These are phyloP conservation scores for Cercospora canescens DNA, from an alignment of 2,329 filamentous ascomycete genomes.

Conservation along the genomic window DNA sequence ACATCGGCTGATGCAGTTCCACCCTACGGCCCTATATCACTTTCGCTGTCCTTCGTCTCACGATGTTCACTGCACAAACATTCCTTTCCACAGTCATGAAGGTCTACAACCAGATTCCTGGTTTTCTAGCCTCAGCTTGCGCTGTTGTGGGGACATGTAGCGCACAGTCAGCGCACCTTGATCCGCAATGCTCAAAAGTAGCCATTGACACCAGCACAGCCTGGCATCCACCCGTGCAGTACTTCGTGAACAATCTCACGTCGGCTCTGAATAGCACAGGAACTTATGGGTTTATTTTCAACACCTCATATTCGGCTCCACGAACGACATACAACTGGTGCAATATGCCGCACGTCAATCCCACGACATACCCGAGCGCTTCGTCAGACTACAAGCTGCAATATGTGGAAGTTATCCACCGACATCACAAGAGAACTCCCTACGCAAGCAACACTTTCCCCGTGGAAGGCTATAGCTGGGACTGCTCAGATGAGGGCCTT, in stretches of 20 bases:
- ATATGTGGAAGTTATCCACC: conserved; percentile 80
- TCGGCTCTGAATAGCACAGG: conserved; percentile 60
- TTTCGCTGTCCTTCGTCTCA: conserved; percentile 26
- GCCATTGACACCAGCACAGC: conserved; percentile 40
- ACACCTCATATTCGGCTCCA: conserved; percentile 54
- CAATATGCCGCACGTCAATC: conserved; percentile 83
- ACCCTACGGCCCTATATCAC: conserved; percentile 26
- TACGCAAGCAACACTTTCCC: conserved; percentile 79
- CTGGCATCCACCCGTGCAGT: conserved; percentile 61
- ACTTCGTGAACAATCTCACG: conserved; percentile 62
- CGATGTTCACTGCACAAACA: conserved; percentile 29
- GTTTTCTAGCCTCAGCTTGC: conserved; percentile 23
- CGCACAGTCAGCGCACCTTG: not conserved
- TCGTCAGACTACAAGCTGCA: conserved; percentile 60
- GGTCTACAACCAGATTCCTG: conserved; percentile 24
- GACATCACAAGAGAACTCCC: conserved; percentile 82
- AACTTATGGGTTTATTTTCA: conserved; percentile 73
- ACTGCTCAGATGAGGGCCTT: conserved; percentile 69
- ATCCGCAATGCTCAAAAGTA: conserved; percentile 7
- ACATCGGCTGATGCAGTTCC: conserved; percentile 16
- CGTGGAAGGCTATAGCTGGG: conserved; percentile 69
- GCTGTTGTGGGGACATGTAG: conserved; percentile 1
- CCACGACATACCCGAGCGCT: conserved; percentile 59
- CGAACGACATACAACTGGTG: conserved; percentile 75
- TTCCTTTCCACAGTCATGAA: conserved; percentile 33